Evolutionary conservation across 1,139 yeast genomes (phyloP), one percentile per base, ranked within the genome.

Genomic region (Kurtzmaniella quercitrusa): DNA sequence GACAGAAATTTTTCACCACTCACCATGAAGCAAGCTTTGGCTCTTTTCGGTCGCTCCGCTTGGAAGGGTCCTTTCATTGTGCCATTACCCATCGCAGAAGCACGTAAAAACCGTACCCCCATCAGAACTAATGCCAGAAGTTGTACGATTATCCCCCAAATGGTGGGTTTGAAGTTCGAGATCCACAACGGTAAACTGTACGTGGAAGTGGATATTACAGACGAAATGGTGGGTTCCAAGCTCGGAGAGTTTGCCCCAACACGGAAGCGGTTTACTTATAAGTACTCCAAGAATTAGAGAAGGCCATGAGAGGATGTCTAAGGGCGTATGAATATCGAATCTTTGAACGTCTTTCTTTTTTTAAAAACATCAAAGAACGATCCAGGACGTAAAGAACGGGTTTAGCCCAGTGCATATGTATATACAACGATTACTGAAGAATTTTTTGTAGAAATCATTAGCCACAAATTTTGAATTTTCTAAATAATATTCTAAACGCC

Each of bases 211-310:
- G 91, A 84, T 53, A 78, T 93, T 28, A 80, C 86, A 9, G 98
- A 93, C 57, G 95, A 93, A 54, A 93, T 93, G 98, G 97, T 93
- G 50, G 98, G 98, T n/a, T 80, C 83, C 50, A 93, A 93, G 63
- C 71, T 93, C 45, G 98, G 98, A 2, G 98, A 93, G 62, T 93
- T 88, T 68, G 96, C 95, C 3, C 87, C 93, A 45, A 93, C 98
- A 2, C 76, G 96, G 60, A 87, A 88, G 76, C 80, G 86, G 62
- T 88, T 87, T 66, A 80, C 78, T 51, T 89, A 87, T 67, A 87
- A 89, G 54, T 88, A 80, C 68, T 78, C 82, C 46, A 78, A 78
- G 73, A 78, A 78, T 56, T 76, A 69, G 51, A 9, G 30, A 6
- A 9, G 26, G 6, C 7, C n/a, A 7, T 30, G 8, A n/a, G 26